Evolutionary conservation across 148 eudicot species (phyloP).

Genomic region (Diospyros lotus): DNA sequence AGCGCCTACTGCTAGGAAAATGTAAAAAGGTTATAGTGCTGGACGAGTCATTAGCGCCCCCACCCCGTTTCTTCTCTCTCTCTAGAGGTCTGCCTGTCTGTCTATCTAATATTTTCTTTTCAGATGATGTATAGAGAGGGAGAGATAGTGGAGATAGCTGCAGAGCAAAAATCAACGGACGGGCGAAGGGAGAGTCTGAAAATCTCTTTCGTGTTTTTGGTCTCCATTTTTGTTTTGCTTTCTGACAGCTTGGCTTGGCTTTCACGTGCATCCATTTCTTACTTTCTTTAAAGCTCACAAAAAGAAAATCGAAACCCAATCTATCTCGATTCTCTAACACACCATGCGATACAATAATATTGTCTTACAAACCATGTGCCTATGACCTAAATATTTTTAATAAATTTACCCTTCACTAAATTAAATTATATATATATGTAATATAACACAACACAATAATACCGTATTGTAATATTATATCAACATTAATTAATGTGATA

Average conservation of each 20-base stretch:
- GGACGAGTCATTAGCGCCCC: not conserved
- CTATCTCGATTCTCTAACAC: not conserved
- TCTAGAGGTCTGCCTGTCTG: not conserved
- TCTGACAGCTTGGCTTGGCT: not conserved
- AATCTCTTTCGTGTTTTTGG: not conserved
- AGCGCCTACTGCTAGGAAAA: not conserved
- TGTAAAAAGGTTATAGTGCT: not conserved
- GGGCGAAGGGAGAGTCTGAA: not conserved
- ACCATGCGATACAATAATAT: not conserved
- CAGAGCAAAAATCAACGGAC: not conserved
- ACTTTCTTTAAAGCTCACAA: not conserved
- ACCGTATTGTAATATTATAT: no score
- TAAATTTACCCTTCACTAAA: no score
- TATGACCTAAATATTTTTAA: no score
- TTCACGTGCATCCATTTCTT: slow-evolving; percentile 1
- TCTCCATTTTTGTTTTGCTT: not conserved
- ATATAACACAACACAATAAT: no score
- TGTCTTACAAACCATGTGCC: no score
- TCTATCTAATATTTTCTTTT: no score
- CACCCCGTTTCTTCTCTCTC: not conserved
- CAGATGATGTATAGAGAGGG: no score
- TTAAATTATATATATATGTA: no score
- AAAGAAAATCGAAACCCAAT: not conserved
- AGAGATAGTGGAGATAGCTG: no score
- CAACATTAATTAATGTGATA: no score